These are phyloP conservation scores for Rhinocladiella similis DNA, from an alignment of 2,329 filamentous ascomycete genomes.

Conservation along the genomic window DNA sequence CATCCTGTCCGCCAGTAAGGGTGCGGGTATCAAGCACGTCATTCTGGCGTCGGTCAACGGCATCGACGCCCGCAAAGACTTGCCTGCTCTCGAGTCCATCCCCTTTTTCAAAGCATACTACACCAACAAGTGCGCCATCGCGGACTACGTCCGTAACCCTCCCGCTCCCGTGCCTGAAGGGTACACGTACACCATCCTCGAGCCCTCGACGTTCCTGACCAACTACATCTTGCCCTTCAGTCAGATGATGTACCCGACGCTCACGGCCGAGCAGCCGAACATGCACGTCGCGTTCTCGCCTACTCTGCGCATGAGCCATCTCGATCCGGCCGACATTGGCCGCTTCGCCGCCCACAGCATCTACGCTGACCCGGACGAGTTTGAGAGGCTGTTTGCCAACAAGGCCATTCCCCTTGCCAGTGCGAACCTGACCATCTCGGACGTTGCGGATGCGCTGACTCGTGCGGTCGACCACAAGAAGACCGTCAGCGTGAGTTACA, in stretches of 20 bases:
- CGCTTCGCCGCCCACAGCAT: constrained; percentile 4
- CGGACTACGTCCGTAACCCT: not conserved
- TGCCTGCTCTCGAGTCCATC: not conserved
- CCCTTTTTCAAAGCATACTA: not conserved
- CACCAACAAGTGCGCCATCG: constrained; percentile 2
- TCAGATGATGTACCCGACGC: constrained; percentile 11
- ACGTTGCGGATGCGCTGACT: constrained; percentile 5
- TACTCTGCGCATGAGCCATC: not conserved
- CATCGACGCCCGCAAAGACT: not conserved
- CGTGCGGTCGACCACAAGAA: not conserved
- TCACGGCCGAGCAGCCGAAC: constrained; percentile 1
- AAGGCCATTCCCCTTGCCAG: constrained; percentile 8
- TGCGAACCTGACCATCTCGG: constrained; percentile 3
- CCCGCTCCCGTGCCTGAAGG: not conserved
- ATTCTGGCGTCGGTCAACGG: constrained; percentile 3
- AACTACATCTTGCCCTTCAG: constrained; percentile 8
- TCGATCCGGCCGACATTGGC: constrained; percentile 12
- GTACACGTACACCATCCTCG: constrained; percentile 10
- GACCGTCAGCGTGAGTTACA: constrained; percentile 7
- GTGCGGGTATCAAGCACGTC: constrained; percentile 6
- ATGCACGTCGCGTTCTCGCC: constrained; percentile 3
- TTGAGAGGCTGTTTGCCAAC: not conserved
- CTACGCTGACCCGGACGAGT: not conserved
- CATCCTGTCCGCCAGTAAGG: constrained; percentile 7
- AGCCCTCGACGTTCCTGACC: constrained; percentile 3